phyloP scores from a whole-genome alignment of 352 stramenopile genomes.

The Globisporangium spiculum region DNA sequence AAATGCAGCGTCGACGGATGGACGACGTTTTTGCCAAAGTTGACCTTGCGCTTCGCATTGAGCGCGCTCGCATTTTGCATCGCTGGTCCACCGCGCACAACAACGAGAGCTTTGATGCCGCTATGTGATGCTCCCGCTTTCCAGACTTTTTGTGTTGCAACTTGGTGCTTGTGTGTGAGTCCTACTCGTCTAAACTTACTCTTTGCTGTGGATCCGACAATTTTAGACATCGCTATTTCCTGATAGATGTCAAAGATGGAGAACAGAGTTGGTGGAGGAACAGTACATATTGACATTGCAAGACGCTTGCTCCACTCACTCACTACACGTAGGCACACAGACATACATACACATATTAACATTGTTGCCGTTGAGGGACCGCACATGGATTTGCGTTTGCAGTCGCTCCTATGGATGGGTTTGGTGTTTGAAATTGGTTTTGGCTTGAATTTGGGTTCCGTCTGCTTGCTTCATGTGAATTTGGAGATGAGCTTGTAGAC shows the following conservation, averaged over 20 bases:
- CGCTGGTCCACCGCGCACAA: neutral
- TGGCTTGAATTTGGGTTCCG: neutral
- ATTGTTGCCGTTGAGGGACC: neutral
- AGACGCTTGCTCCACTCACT: neutral
- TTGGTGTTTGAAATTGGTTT: neutral
- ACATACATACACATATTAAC: neutral
- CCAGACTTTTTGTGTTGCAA: neutral
- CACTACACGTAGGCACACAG: neutral
- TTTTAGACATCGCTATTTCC: neutral
- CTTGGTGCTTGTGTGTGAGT: neutral
- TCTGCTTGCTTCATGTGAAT: constrained; percentile 32
- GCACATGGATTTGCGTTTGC: neutral
- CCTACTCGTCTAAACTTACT: neutral
- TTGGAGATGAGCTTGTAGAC: constrained; percentile 69
- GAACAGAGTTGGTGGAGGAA: neutral
- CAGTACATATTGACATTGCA: neutral
- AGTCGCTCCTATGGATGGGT: neutral
- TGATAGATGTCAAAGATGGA: neutral
- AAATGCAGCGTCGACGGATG: constrained; percentile 25
- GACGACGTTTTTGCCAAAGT: constrained; percentile 24
- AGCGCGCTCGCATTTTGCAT: constrained; percentile 20
- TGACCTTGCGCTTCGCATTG: constrained; percentile 28
- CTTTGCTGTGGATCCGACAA: neutral
- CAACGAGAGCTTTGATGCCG: neutral
- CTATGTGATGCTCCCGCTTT: neutral